Evolutionary conservation across 306 rosid genomes (phyloP), one percentile per base, ranked within the genome.

Genomic region (Dryas octopetala): DNA sequence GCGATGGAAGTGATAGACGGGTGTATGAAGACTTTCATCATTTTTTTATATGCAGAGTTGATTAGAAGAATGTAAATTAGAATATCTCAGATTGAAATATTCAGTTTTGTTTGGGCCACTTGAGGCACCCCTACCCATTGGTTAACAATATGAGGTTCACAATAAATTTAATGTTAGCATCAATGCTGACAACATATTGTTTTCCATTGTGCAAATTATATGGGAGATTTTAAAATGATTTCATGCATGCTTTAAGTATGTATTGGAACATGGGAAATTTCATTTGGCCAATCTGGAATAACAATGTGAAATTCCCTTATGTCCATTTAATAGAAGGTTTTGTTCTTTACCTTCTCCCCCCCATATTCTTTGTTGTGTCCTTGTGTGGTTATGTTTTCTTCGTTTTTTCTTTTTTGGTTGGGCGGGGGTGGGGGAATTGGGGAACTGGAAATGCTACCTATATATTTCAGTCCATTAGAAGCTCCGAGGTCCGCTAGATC

Each of bases 1-100:
- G 49, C 74, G 74, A 66, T 95, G 97, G 97, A 95, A 95, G 78
- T 86, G 83, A 90, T 71, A 28, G 38, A 70, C 47, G 32, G 81
- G 86, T 84, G 76, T 2, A 32, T 32, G 38, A 32, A 32, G 38
- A 32, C 38, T 32, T 32, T 32, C 38, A 32, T 32, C 15, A 4
- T 28, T 66, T 66, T 14, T 55, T 76, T 16, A 9, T 38, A 9
- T 4, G 65, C 45, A 47, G 55, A 47, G 68, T 66, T 77, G 73
- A 28, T 41, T 57, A 15, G 47, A 75, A 63, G 60, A 76, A 60
- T 73, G 71, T 78, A 54, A 73, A 59, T 70, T 70, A 11, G 64
- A 59, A 74, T 46, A 45, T 40, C 59, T 55, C 76, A 75, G 74
- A 63, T 62, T 43, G 55, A 73, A 62, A 73, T 66, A 13, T 78